Conservation (phyloP, 1,284 basidiomycete genomes). For the Trichosporon inkin region DNA sequence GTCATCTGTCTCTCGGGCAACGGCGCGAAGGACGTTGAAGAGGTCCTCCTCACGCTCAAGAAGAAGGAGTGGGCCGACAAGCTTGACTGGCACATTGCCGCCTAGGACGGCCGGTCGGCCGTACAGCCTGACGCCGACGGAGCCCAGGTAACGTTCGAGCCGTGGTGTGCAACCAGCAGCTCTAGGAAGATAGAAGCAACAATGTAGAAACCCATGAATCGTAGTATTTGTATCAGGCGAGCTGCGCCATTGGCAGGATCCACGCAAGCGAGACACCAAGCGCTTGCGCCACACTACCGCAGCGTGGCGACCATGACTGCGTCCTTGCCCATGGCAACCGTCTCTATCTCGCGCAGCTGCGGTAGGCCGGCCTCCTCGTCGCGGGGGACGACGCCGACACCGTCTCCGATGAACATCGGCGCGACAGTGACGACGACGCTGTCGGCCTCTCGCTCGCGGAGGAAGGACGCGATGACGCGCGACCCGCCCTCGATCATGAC, state of each 20-base stretch:
- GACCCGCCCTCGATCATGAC: constrained; percentile 97
- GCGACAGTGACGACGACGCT: constrained; percentile 75
- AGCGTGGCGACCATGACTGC: constrained; percentile 39
- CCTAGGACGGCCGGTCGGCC: constrained; percentile 17
- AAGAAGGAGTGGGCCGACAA: constrained; percentile 73
- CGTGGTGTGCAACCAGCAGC: too few relatives aligned
- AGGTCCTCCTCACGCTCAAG: constrained; percentile 47
- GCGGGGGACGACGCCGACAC: constrained; percentile 55
- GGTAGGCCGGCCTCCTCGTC: constrained; percentile 36
- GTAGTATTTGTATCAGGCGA: too few relatives aligned
- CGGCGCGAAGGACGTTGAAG: constrained; percentile 47
- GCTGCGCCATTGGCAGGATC: neutral
- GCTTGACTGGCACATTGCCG: constrained; percentile 72
- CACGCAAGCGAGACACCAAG: neutral
- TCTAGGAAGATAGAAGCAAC: too few relatives aligned
- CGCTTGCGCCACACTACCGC: neutral
- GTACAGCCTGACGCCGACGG: too few relatives aligned
- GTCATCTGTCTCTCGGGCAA: constrained; percentile 60
- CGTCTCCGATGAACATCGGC: constrained; percentile 71
- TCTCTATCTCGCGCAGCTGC: constrained; percentile 34
- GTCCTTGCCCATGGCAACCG: constrained; percentile 48
- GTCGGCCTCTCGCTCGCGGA: constrained; percentile 59
- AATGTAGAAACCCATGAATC: too few relatives aligned
- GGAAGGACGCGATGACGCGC: constrained; percentile 71
- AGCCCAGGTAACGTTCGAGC: too few relatives aligned